phyloP scores from a whole-genome alignment of 305 asterid genomes.

The Solanum hybrid region DNA sequence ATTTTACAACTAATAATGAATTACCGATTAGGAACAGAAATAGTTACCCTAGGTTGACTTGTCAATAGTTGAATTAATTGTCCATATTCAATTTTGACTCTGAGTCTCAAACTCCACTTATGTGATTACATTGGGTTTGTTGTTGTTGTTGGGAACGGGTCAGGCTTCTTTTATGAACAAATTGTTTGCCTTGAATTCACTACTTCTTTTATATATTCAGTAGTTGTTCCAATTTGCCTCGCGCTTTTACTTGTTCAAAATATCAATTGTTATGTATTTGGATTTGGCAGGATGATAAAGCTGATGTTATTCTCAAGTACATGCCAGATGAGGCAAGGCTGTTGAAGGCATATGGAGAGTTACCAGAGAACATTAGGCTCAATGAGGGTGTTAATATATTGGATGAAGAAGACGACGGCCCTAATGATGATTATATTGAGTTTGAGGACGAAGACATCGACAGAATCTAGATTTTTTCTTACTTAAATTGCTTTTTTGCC shows the following conservation, averaged over 20 bases:
- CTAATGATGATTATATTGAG: conserved; percentile 43
- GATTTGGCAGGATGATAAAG: conserved; percentile 61
- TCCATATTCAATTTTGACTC: too few relatives aligned
- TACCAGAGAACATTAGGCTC: conserved; percentile 65
- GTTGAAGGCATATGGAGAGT: conserved; percentile 73
- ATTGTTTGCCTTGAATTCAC: neutral
- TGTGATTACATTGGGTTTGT: neutral
- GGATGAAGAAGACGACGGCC: conserved; percentile 51
- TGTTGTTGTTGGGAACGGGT: neutral
- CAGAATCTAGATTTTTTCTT: conserved; percentile 27
- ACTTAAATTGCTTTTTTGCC: neutral
- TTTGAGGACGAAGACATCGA: conserved; percentile 69
- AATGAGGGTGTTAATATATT: conserved; percentile 46
- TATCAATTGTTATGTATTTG: too few relatives aligned
- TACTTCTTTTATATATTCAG: neutral
- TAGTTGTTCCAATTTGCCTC: neutral
- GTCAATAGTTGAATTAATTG: too few relatives aligned
- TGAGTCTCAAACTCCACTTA: too few relatives aligned
- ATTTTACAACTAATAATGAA: neutral
- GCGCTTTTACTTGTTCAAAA: too few relatives aligned
- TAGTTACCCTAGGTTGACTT: too few relatives aligned
- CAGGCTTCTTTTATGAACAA: neutral
- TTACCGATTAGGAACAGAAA: neutral
- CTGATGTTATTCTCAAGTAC: conserved; percentile 81
- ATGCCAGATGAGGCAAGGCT: conserved; percentile 90